Base-by-base conservation (phyloP, 2,329 filamentous ascomycete genomes). In the Xylaria sp. region DNA sequence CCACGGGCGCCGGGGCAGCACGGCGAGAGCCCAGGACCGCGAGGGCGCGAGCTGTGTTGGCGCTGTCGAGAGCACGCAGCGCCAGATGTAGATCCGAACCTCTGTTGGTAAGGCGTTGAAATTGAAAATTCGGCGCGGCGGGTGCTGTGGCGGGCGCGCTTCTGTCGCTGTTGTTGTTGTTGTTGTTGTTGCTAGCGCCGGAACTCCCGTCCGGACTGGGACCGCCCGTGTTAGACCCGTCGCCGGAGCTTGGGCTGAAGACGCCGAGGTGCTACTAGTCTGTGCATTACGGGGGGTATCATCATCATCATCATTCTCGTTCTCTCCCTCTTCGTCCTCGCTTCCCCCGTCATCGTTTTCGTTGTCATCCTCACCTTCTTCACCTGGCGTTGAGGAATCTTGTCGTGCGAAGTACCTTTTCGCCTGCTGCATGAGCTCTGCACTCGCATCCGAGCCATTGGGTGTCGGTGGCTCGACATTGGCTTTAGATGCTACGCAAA, bases 31-130 rank as follows among this genome's bases (percentile, higher is more conserved):
- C 68, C 69, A 75, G 3, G 64, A 42, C 11, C 66, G 71, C 17
- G 68, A 61, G 24, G 24, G 24, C 24, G 24, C 24, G 24, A 27
- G 24, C 24, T 27, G 24, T 4, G 24, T 27, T 14, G 66, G 62
- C 11, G 72, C 7, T 2, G 51, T 36, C 60, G 24, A 12, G 2
- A 75, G 65, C 9, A 68, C 70, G 12, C 71, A 65, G 3, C 69
- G 59, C 72, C 72, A 75, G 54, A 75, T 75, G 42, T 67, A 54
- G 7, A 69, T n/a, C 5, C 73, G 69, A 1, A 76, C 50, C 4
- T 63, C 51, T 0, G 36, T 11, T 7, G 73, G 72, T 2, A 76
- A 57, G 30, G 59, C 42, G 53, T 34, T 61, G 69, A 75, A 71
- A 32, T 17, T 42, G n/a, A 14, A 57, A 11, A 2, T 27, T 27